Evolutionary conservation across 75 land plant genomes (phyloP).

Genomic region (Picea glauca): DNA sequence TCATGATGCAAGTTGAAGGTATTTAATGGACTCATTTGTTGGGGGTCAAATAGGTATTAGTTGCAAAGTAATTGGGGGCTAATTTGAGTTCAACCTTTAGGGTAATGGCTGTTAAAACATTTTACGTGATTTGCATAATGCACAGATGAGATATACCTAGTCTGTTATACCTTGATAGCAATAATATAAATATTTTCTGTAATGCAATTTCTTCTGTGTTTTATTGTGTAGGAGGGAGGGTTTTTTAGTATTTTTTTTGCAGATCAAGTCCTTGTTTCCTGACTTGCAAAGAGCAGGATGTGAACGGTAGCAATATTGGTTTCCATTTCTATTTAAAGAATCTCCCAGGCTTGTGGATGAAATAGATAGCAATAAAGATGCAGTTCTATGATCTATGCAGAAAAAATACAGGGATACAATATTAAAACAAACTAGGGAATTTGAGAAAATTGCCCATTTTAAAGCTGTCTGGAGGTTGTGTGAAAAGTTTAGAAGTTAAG

Average conservation of each 20-base stretch:
- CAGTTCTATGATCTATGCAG: not conserved
- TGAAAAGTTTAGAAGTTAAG: not conserved
- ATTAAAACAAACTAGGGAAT: not conserved
- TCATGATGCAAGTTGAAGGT: not conserved
- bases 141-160: too few species aligned
- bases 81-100: not conserved
- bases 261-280: not conserved
- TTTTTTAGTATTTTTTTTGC: too few species aligned
- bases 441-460: not conserved
- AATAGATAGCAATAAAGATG: not conserved
- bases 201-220: too few species aligned
- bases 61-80: not conserved
- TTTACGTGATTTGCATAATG: not conserved
- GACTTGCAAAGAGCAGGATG: not conserved
- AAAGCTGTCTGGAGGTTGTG: not conserved
- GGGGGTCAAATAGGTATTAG: not conserved
- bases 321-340: not conserved
- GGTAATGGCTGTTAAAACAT: not conserved
- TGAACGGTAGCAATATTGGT: not conserved
- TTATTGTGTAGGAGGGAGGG: too few species aligned
- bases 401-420: not conserved
- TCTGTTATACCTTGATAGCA: too few species aligned
- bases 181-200: too few species aligned
- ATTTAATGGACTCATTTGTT: not conserved
- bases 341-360: not conserved